A percentile compares a stretch with the other conserved stretches of the same genome.
Conservation (phyloP, 495 filamentous ascomycete species). For the Parmelia sp. region DNA sequence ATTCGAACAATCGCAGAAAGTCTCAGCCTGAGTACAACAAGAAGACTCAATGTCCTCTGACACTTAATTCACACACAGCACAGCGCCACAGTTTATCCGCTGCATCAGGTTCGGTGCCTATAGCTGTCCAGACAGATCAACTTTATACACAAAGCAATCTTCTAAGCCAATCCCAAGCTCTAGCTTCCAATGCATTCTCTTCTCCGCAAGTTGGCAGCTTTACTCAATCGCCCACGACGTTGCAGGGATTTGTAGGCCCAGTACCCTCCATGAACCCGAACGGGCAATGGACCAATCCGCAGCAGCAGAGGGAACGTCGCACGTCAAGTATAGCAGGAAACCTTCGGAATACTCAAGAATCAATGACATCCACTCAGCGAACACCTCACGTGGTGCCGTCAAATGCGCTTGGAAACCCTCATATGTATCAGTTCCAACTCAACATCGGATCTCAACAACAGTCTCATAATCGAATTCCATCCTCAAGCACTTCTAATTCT, state of each 20-base stretch:
- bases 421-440: background rate
- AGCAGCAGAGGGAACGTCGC: background rate
- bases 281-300: background rate
- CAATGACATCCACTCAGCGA: background rate
- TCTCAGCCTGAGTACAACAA: background rate
- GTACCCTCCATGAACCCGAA: background rate
- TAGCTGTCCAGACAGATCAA: background rate
- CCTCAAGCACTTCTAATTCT: background rate
- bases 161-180: background rate
- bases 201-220: constrained; percentile 2
- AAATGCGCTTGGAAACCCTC: background rate
- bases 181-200: background rate
- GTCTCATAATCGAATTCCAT: background rate
- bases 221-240: constrained; percentile 1
- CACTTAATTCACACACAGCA: background rate
- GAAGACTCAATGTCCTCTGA: background rate
- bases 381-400: background rate
- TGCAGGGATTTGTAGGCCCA: background rate
- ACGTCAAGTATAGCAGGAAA: background rate
- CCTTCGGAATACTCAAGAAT: background rate
- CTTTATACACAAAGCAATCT: background rate
- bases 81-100: background rate
- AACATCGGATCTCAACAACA: constrained; percentile 2
- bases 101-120: background rate
- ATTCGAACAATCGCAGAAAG: background rate